Percentiles rank a stretch among this genome's conserved stretches.
These are phyloP conservation scores for Dicorynia guianensis DNA, from an alignment of 306 rosid species.

Conservation along the genomic window DNA sequence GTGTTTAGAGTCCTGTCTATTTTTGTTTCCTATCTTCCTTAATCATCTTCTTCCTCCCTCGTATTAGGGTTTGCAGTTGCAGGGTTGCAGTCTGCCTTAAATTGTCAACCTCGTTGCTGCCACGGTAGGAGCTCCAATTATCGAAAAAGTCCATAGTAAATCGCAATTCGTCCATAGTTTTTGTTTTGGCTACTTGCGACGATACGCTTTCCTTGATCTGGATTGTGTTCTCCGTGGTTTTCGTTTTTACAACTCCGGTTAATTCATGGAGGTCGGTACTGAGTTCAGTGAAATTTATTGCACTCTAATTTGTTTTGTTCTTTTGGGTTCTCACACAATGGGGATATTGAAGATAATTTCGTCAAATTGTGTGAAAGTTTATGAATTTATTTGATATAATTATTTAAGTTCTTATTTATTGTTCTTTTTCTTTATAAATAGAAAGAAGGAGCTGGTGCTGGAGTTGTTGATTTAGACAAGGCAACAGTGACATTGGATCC, in stretches of 20 bases:
- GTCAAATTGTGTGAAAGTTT: not conserved
- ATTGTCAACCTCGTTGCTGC: no score
- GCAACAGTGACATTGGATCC: slow-evolving; percentile 66
- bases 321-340: not conserved
- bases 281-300: not conserved
- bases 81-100: no score
- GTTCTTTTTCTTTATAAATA: slow-evolving; percentile 43
- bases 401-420: not conserved
- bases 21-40: no score
- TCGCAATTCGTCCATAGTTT: no score
- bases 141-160: no score
- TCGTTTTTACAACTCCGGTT: no score
- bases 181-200: no score
- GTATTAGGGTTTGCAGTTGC: no score
- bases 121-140: no score
- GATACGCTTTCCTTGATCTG: not conserved
- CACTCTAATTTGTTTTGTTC: not conserved
- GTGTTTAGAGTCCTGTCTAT: no score
- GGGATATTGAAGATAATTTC: not conserved
- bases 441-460: slow-evolving; percentile 52
- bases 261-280: slow-evolving; percentile 41
- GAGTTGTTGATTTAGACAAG: slow-evolving; percentile 63
- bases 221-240: not conserved
- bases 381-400: not conserved
- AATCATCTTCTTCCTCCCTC: no score